phyloP scores from a whole-genome alignment of 106 monocot genomes.

The Phalaenopsis aphrodite region DNA sequence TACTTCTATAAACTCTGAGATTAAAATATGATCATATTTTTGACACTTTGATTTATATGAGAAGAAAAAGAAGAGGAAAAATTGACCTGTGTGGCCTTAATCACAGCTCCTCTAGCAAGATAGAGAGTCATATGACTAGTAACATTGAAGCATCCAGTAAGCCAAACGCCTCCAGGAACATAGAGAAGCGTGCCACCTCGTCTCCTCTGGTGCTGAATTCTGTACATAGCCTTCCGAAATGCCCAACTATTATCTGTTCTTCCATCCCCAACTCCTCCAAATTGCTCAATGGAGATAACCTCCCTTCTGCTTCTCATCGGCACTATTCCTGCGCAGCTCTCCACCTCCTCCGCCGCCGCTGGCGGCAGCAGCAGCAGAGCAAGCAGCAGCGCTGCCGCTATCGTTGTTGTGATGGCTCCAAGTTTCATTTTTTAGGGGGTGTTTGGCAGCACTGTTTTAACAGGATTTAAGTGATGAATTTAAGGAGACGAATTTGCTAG shows the following conservation, averaged over 20 bases:
- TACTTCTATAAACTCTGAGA: no score
- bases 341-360: neutral
- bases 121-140: constrained; percentile 94
- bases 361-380: neutral
- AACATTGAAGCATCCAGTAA: constrained; percentile 85
- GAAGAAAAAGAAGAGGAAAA: neutral
- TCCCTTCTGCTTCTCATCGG: constrained; percentile 22
- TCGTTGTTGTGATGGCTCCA: neutral
- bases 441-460: no score
- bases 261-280: constrained; percentile 37
- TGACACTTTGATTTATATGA: no score
- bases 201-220: constrained; percentile 49
- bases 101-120: constrained; percentile 64
- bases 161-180: constrained; percentile 71
- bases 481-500: no score
- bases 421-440: neutral
- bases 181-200: constrained; percentile 55
- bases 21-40: no score
- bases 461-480: no score
- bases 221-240: constrained; percentile 62
- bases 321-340: constrained; percentile 21
- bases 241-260: constrained; percentile 27
- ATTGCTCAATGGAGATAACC: constrained; percentile 26
- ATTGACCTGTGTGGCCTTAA: constrained; percentile 67
- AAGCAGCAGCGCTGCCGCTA: neutral